phyloP scores from a whole-genome alignment of 768 basidiomycete species.

The Grammothele lineata region DNA sequence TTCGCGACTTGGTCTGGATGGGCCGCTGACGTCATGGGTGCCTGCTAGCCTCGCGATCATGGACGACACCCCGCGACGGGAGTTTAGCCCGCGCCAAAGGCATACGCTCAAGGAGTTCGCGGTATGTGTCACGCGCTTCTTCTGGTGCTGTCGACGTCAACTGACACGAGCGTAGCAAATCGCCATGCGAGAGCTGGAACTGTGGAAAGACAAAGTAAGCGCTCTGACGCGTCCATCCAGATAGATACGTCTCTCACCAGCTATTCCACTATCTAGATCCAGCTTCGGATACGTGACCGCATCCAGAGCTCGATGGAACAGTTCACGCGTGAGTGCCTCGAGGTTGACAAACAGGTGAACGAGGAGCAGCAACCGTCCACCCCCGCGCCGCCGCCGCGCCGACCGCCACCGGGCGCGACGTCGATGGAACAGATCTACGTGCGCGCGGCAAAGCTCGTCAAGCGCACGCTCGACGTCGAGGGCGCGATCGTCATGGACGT shows the following conservation, averaged over 20 bases:
- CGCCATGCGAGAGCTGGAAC: constrained; percentile 91
- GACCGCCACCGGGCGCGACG: constrained; percentile 21
- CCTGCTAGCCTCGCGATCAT: constrained; percentile 80
- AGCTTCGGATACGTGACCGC: constrained; percentile 82
- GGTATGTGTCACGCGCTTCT: constrained; percentile 28
- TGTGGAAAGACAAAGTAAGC: constrained; percentile 90
- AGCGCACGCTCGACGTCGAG: constrained; percentile 87
- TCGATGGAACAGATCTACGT: constrained; percentile 90
- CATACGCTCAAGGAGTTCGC: constrained; percentile 96
- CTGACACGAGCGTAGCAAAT: constrained; percentile 63
- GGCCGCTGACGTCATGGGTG: too few relatives aligned
- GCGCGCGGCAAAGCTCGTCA: constrained; percentile 85
- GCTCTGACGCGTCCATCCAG: too few relatives aligned
- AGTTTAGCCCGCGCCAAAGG: constrained; percentile 84
- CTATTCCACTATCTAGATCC: constrained; percentile 50
- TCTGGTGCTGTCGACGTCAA: too few relatives aligned
- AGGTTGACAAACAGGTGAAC: constrained; percentile 67
- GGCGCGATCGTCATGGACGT: constrained; percentile 92
- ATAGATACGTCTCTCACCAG: background rate
- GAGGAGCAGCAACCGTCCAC: too few relatives aligned
- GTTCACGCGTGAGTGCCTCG: constrained; percentile 91
- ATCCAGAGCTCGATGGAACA: constrained; percentile 98
- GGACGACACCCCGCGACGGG: constrained; percentile 75
- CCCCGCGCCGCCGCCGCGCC: too few relatives aligned
- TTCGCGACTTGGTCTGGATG: too few relatives aligned